Percentiles rank a stretch among this genome's conserved stretches.
These are phyloP conservation scores for Osmanthus fragrans DNA, from an alignment of 257 asterid species.

Conservation along the genomic window DNA sequence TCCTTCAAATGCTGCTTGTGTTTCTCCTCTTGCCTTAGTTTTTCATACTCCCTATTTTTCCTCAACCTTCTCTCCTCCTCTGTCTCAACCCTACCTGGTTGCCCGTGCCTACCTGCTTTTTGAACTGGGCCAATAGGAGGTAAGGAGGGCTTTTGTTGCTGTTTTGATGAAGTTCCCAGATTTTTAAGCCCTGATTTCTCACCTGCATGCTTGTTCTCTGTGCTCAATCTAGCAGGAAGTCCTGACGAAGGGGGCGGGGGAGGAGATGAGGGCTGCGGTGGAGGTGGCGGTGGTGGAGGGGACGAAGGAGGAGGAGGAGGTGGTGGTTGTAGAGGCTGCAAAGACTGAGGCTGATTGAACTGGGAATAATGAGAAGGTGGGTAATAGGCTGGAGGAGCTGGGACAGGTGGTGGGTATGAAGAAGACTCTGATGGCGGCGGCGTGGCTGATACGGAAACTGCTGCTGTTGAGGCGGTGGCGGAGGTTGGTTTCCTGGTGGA, in stretches of 20 bases:
- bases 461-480: slow-evolving; percentile 56
- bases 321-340: slow-evolving; percentile 58
- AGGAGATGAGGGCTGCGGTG: slow-evolving; percentile 62
- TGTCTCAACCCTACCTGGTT: slow-evolving; percentile 61
- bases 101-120: slow-evolving; percentile 48
- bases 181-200: slow-evolving; percentile 36
- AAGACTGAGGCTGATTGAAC: slow-evolving; percentile 38
- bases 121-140: slow-evolving; percentile 42
- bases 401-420: slow-evolving; percentile 55
- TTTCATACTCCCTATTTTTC: slow-evolving; percentile 78
- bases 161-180: slow-evolving; percentile 42
- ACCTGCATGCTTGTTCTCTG: slow-evolving; percentile 46
- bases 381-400: slow-evolving; percentile 35
- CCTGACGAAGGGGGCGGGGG: slow-evolving; percentile 53
- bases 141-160: slow-evolving; percentile 57
- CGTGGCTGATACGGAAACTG: slow-evolving; percentile 63
- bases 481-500: slow-evolving; percentile 36
- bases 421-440: slow-evolving; percentile 76
- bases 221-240: slow-evolving; percentile 43
- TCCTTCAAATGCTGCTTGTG: slow-evolving; percentile 74
- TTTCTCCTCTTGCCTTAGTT: slow-evolving; percentile 80
- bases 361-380: slow-evolving; percentile 45
- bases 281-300: slow-evolving; percentile 67
- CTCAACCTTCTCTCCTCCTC: slow-evolving; percentile 92
- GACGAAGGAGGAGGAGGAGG: slow-evolving; percentile 71